Percentiles rank a stretch among this genome's conserved stretches.
Evolutionary conservation across 2,329 filamentous ascomycete genomes (phyloP).

Genomic region (Trichoderma sp.): DNA sequence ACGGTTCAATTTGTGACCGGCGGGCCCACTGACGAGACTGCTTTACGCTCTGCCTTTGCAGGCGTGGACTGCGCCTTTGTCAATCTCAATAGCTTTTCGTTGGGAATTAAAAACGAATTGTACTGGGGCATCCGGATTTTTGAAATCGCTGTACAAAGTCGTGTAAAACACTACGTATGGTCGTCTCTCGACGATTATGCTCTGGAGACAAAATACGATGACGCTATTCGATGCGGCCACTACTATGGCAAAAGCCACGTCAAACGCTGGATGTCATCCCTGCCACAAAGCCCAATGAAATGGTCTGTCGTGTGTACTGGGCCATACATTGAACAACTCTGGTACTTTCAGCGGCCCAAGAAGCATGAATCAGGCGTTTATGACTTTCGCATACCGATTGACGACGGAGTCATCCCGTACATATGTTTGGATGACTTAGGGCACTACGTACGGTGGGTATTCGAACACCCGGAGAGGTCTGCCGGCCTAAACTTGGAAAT

Average conservation of each 20-base stretch:
- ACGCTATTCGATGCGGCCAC: not conserved
- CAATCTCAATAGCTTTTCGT: not conserved
- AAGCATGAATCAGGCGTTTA: not conserved
- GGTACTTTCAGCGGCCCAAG: not conserved
- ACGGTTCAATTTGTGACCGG: not conserved
- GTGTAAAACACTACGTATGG: not conserved
- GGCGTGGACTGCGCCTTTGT: not conserved
- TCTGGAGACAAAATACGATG: not conserved
- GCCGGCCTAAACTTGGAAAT: not conserved
- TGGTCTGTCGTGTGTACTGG: not conserved
- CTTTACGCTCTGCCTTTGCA: not conserved
- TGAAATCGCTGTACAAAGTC: not conserved
- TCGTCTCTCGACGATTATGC: not conserved
- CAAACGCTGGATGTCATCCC: not conserved
- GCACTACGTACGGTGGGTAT: not conserved
- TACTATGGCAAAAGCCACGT: not conserved
- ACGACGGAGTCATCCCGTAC: not conserved
- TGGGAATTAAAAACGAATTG: slow-evolving; percentile 5
- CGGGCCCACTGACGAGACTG: not conserved
- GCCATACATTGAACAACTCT: not conserved
- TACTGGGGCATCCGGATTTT: not conserved
- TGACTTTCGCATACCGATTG: not conserved
- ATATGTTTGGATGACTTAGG: not conserved
- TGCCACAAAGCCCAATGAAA: not conserved
- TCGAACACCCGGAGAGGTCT: not conserved